phyloP scores from a whole-genome alignment of 257 asterid genomes.

The Nicotiana obtusifolia region DNA sequence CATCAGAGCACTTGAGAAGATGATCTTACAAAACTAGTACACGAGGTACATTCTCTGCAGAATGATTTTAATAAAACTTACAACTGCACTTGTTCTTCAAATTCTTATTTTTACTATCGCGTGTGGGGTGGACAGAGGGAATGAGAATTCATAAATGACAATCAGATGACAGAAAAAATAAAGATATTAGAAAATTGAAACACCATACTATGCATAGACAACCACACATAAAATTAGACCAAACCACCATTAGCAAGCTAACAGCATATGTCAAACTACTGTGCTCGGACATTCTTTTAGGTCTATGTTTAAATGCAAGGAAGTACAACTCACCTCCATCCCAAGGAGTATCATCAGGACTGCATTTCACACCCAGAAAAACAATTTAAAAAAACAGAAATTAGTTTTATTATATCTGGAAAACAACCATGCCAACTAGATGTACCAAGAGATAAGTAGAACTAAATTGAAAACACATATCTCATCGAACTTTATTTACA shows the following conservation, averaged over 20 bases:
- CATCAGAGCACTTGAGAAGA: neutral
- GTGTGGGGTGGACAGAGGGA: neutral
- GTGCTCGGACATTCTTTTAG: neutral
- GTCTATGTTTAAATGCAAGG: conserved; percentile 14
- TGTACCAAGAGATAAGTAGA: neutral
- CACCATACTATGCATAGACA: neutral
- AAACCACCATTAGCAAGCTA: neutral
- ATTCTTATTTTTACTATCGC: neutral
- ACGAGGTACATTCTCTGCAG: neutral
- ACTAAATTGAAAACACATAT: neutral
- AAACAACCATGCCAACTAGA: neutral
- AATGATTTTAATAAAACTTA: neutral
- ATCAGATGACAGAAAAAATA: neutral
- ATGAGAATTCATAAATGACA: neutral
- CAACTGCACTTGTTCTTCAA: neutral
- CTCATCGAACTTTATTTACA: neutral
- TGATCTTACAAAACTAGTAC: neutral
- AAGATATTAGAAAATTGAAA: neutral
- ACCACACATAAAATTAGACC: neutral
- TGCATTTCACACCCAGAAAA: conserved; percentile 32
- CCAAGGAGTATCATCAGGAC: conserved; percentile 94
- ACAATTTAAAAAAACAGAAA: conserved; percentile 22
- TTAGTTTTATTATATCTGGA: conserved; percentile 23
- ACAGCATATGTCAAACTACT: neutral
- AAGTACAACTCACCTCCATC: conserved; percentile 64